A percentile compares a stretch with the other conserved stretches of the same genome.
phyloP scores from a whole-genome alignment of 2,329 filamentous ascomycete genomes.

The Aspergillus novoparasiticus region DNA sequence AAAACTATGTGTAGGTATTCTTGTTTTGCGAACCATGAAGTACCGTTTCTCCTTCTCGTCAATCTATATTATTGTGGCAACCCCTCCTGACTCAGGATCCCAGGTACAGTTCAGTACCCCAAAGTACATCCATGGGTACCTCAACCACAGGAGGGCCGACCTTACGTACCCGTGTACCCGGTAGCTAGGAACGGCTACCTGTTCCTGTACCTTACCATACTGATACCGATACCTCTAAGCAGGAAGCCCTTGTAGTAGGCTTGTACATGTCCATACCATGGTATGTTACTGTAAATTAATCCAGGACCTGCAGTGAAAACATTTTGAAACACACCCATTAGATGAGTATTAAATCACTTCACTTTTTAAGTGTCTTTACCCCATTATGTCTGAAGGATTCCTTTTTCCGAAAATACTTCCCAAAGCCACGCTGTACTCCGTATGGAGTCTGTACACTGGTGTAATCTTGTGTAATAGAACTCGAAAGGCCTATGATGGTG shows the following conservation, averaged over 20 bases:
- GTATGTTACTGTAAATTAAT: not conserved
- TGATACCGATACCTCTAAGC: not conserved
- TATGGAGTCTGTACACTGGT: not conserved
- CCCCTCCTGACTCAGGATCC: not conserved
- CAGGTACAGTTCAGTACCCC: not conserved
- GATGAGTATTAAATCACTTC: not conserved
- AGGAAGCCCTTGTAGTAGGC: too few relatives aligned
- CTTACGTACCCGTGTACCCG: not conserved
- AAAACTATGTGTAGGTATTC: not conserved
- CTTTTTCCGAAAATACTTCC: not conserved
- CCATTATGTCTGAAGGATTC: not conserved
- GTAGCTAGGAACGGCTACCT: not conserved
- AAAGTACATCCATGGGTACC: not conserved
- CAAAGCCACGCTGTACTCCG: not conserved
- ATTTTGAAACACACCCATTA: not conserved
- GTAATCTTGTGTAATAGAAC: not conserved
- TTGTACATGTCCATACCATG: not conserved
- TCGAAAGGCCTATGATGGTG: not conserved
- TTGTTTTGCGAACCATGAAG: not conserved
- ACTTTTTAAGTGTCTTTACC: not conserved
- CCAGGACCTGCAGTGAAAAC: not conserved
- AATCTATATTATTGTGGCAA: not conserved
- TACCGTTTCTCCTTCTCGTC: not conserved
- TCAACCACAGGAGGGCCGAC: not conserved
- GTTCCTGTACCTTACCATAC: slow-evolving; percentile 3